Evolutionary conservation across 345 rosid genomes (phyloP).

Genomic region (Hypericum perforatum): DNA sequence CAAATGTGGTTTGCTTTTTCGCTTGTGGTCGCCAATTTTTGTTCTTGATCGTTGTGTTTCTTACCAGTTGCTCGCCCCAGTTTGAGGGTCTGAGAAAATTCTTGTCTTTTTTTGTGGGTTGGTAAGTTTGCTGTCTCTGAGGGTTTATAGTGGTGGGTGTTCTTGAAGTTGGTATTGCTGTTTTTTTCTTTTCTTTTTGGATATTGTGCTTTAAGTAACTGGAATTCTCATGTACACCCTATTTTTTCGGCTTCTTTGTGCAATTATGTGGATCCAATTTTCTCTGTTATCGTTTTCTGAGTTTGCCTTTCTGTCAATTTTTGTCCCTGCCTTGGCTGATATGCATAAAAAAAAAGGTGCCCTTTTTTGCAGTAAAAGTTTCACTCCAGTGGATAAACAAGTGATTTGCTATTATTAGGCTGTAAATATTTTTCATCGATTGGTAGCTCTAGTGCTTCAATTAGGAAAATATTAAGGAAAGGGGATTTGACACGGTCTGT

Average conservation of each 20-base stretch:
- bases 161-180: not conserved
- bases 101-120: no score
- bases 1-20: no score
- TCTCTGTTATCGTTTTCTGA: slow-evolving; percentile 24
- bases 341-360: slow-evolving; percentile 12
- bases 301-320: slow-evolving; percentile 17
- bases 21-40: no score
- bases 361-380: slow-evolving; percentile 14
- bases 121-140: no score
- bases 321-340: slow-evolving; percentile 13
- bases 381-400: slow-evolving; percentile 20
- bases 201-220: slow-evolving; percentile 16
- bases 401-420: slow-evolving; percentile 17
- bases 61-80: no score
- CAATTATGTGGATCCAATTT: slow-evolving; percentile 54
- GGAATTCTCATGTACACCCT: slow-evolving; percentile 19
- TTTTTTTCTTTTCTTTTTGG: not conserved
- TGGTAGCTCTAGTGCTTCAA: slow-evolving; percentile 4
- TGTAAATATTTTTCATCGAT: slow-evolving; percentile 2
- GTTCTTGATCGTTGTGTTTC: no score
- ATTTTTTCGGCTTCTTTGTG: slow-evolving; percentile 20
- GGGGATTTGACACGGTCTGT: slow-evolving; percentile 12
- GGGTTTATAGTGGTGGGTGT: not conserved
- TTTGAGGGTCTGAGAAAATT: no score
- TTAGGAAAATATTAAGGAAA: slow-evolving; percentile 12